Percentiles rank a stretch among this genome's conserved stretches.
Conservation (phyloP, 768 basidiomycete species). For the Lentinula aciculospora region DNA sequence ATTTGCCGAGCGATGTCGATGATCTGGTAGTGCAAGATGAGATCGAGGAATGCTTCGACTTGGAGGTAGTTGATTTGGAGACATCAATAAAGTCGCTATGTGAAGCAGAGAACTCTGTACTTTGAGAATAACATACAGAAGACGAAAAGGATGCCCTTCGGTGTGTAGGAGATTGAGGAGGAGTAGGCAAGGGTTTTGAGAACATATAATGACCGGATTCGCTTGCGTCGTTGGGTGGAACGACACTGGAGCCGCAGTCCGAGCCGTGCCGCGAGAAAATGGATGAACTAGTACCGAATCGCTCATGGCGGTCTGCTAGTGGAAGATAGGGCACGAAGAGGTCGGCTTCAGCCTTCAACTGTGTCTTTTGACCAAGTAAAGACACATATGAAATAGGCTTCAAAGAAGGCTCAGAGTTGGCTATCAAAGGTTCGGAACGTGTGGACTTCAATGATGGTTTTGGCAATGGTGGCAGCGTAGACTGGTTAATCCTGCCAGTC, state of each 20-base stretch:
- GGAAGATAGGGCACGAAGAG: constrained; percentile 7
- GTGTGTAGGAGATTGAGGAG: background rate
- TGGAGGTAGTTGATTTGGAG: background rate
- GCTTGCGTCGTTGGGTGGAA: background rate
- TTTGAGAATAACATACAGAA: background rate
- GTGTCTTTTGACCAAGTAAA: background rate
- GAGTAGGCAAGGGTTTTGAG: background rate
- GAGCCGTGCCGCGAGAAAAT: constrained; percentile 4
- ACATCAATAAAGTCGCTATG: background rate
- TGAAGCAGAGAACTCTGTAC: background rate
- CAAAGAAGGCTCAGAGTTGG: background rate
- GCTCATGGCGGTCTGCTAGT: background rate
- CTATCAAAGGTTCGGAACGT: background rate
- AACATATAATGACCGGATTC: background rate
- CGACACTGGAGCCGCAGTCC: constrained; percentile 3
- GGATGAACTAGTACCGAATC: background rate
- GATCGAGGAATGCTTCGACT: background rate
- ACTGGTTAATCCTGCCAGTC: background rate
- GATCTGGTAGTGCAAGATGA: background rate
- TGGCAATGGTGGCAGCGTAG: background rate
- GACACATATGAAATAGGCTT: constrained; percentile 4
- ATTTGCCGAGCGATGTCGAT: background rate
- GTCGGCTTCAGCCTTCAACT: background rate
- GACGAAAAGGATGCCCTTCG: background rate
- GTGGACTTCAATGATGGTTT: background rate